Evolutionary conservation across 306 rosid species (phyloP), one percentile per base, ranked within the genome.

Genomic region (Ceratonia siliqua): DNA sequence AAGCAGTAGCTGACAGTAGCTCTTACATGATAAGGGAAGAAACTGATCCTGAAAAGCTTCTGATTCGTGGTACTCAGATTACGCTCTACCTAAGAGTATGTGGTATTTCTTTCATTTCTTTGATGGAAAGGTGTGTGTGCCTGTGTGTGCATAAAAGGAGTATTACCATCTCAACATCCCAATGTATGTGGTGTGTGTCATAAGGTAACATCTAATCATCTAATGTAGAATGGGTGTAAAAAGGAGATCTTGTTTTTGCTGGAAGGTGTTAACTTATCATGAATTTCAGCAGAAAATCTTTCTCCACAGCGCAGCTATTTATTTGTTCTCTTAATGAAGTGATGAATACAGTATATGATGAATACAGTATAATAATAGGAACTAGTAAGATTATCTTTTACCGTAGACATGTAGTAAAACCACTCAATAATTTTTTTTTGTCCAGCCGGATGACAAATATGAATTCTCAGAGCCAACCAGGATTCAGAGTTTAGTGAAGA

Each of bases 401-500:
- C 35, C 13, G 25, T 9, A 42, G 59, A 55, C 27, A 39, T 65
- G 63, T 33, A 41, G 20, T 30, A 24, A 25, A 50, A 64, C 32
- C 28, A 35, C 71, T 45, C 27, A 69, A 30, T 49, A 25, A 14
- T 53, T 57, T 73, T 43, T 21, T 25, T 39, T 63, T 35, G 49
- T 76, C 71, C 88, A 93, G 98, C 79, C 77, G 9, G 98, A 91
- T 81, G 97, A 95, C 86, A 94, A 94, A 80, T 92, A 90, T 82
- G 99, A 95, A 70, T 95, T 92, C 86, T 74, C 97, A 15, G 99
- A 95, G 83, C 91, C 99, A 0, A 54, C 88, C 48, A 88, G 76
- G 82, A 86, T 95, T 83, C 97, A 92, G 86, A 79, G 84, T 86
- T 84, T 95, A 89, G 99, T 95, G 79, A 92, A 92, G 86, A 95